Conservation (phyloP, 2,329 filamentous ascomycete species). For the Fusarium armeniacum region DNA sequence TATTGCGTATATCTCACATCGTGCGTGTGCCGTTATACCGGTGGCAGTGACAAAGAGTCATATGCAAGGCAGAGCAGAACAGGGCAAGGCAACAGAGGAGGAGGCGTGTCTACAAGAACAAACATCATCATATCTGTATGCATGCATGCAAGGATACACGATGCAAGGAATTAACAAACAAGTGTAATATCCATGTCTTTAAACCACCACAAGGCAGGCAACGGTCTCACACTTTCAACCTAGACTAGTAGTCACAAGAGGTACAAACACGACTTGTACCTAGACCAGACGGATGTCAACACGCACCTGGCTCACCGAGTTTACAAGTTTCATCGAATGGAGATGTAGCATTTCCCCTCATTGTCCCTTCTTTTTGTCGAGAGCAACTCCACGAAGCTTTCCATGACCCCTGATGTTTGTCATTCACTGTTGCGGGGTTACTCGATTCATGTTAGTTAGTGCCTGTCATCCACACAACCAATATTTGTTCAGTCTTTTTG, state of each 20-base stretch:
- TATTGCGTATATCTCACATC: constrained; percentile 34
- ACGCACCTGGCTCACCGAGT: constrained; percentile 37
- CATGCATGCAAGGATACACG: constrained; percentile 14
- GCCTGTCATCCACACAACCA: constrained; percentile 34
- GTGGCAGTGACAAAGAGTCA: constrained; percentile 25
- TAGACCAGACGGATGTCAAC: constrained; percentile 30
- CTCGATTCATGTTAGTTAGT: constrained; percentile 20
- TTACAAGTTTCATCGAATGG: constrained; percentile 32
- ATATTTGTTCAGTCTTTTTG: constrained; percentile 10
- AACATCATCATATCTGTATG: constrained; percentile 21
- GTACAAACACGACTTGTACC: constrained; percentile 43
- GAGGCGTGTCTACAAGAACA: constrained; percentile 33
- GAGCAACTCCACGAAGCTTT: constrained; percentile 10
- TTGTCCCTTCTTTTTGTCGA: not conserved
- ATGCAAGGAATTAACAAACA: constrained; percentile 35
- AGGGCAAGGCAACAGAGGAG: constrained; percentile 12
- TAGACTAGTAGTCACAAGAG: constrained; percentile 5
- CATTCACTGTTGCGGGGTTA: constrained; percentile 45
- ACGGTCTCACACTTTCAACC: constrained; percentile 31
- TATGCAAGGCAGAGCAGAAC: constrained; percentile 17
- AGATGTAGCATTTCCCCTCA: constrained; percentile 21
- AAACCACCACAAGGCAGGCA: constrained; percentile 7
- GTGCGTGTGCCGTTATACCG: constrained; percentile 42
- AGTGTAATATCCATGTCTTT: constrained; percentile 37
- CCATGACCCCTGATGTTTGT: constrained; percentile 36